Evolutionary conservation across 768 basidiomycete genomes (phyloP).

Genomic region (Termitomyces bulborhizus): DNA sequence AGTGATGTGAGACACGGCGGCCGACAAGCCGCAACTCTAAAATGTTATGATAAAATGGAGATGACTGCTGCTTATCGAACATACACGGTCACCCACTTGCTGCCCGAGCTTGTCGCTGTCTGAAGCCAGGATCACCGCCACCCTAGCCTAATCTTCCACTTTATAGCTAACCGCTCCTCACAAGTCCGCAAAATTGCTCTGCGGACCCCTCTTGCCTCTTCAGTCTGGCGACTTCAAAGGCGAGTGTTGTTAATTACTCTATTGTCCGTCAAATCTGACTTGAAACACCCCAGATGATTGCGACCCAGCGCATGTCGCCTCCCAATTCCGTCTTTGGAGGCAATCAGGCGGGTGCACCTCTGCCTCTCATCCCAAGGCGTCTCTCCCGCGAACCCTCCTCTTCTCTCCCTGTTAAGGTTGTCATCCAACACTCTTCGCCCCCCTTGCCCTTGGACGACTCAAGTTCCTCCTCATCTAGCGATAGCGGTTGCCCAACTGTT

Average conservation of each 20-base stretch:
- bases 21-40: slow-evolving; percentile 6
- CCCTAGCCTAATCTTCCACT: neutral
- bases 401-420: slow-evolving; percentile 18
- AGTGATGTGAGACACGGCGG: slow-evolving; percentile 7
- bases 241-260: slow-evolving; percentile 1
- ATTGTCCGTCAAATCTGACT: neutral
- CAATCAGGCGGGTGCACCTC: slow-evolving; percentile 46
- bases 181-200: slow-evolving; percentile 6
- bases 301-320: slow-evolving; percentile 36
- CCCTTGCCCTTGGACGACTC: slow-evolving; percentile 17
- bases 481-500: slow-evolving; percentile 6
- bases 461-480: slow-evolving; percentile 19
- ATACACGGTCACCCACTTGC: slow-evolving; percentile 2
- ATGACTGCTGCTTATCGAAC: neutral
- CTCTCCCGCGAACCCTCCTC: slow-evolving; percentile 21
- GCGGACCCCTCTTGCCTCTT: slow-evolving; percentile 1
- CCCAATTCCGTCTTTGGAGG: slow-evolving; percentile 26
- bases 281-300: slow-evolving; percentile 30
- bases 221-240: slow-evolving; percentile 3
- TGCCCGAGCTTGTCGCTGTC: neutral
- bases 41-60: slow-evolving; percentile 9
- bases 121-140: slow-evolving; percentile 6
- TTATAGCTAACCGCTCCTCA: slow-evolving; percentile 2
- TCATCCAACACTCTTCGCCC: slow-evolving; percentile 23
- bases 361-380: slow-evolving; percentile 63